Evolutionary conservation across 441 rosid species (phyloP), one percentile per base, ranked within the genome.

Genomic region (Pelargonium australe): DNA sequence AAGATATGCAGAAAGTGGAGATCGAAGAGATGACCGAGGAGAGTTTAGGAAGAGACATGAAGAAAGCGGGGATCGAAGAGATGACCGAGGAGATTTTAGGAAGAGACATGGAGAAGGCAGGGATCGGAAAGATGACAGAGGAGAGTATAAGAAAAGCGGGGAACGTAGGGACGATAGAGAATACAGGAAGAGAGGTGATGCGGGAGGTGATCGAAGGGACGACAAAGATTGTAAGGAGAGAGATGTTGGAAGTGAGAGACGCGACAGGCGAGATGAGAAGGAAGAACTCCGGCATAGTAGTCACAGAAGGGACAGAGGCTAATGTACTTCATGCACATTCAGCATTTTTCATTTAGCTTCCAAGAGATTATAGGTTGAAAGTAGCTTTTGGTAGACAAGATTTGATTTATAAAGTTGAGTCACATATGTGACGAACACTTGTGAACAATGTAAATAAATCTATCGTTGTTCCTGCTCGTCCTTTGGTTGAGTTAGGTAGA

Each of bases 11-110:
- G 49, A 72, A 12, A 31, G 9, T 1, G 7, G 5, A 34, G 78
- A 66, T 25, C 78, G 71, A 63, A 77, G 75, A 44, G 74, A 71
- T 47, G 76, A 66, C 43, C 25, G 44, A 80, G 72, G 14, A 16
- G 40, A 25, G 5, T 1, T 23, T 61, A 61, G 12, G 64, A 60
- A 23, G 64, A 60, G 28, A 57, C 40, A 5, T 28, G 64, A 1
- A 1, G 64, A 61, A 61, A 31, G 64, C 1, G n/a, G 23, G 64
- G 31, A 19, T 7, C 28, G 31, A 3, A 57, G 63, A 28, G 63
- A 16, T 53, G 10, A 16, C 10, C 16, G 73, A 70, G 67, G 60
- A 12, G 57, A 57, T 17, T 2, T 16, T 17, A 55, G 19, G 62
- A 57, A 9, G 34, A 60, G 63, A 11, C 63, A 53, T 25, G 45